Evolutionary conservation across 176 grass and related monocot species (phyloP), one percentile per base, ranked within the genome.

Genomic region (Aegilops sharonensis): DNA sequence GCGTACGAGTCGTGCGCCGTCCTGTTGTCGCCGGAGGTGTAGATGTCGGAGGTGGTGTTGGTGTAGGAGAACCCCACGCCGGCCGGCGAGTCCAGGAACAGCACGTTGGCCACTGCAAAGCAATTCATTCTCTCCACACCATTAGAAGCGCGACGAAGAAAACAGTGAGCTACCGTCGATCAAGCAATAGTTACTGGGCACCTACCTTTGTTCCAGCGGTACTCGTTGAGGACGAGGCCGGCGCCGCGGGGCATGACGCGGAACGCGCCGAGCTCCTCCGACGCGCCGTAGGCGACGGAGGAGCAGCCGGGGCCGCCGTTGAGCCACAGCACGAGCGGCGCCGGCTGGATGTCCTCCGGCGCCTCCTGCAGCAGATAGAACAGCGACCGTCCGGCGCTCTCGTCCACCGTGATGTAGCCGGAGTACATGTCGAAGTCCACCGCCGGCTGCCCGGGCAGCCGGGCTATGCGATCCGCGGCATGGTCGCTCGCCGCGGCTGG

Each of bases 31-130:
- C 95, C 95, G 20, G n/a, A 70, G 23, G 78, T 77, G 72, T 86
- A 89, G 54, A 98, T 81, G 85, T 95, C 93, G 67, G 93, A 87
- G 64, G 63, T 89, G 43, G 91, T 93, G 85, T 98, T 98, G 40
- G 95, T 88, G 85, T 95, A 98, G 1, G 95, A 98, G 87, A 95
- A 98, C 1, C 95, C 95, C 9, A 98, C 95, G 68, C 93, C 95
- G 6, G 91, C 95, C 20, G 95, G 95, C 36, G 95, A 93, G 23
- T 98, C 95, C 83, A 98, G 64, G 83, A 92, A 98, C 37, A 98
- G 85, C 60, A 98, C 67, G 81, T 98, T 98, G 2, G 95, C 93
- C 83, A 23, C 95, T 98, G 77, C 78, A 70, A 10, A 29, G 27
- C 21, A 63, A 3, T 30, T 39, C 1, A 57, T 31, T 74, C 2